Conservation (phyloP, 1,139 yeast genomes). For the Candida sojae region DNA sequence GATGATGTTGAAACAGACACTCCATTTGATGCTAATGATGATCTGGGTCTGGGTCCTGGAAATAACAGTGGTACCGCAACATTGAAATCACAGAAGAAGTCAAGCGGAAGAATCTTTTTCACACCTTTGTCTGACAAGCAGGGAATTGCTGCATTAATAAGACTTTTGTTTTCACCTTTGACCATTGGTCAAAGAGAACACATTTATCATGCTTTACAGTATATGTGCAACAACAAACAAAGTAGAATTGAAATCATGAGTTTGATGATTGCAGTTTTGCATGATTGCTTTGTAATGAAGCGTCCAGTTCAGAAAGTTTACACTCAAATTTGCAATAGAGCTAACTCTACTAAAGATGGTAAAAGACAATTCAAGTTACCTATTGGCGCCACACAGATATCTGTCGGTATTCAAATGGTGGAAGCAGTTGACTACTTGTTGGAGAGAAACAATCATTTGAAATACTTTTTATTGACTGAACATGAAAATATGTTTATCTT, state of each 20-base stretch:
- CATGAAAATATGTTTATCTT: slow-evolving; percentile 65
- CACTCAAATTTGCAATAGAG: slow-evolving; percentile 48
- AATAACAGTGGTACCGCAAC: slow-evolving; percentile 2
- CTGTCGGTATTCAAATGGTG: slow-evolving; percentile 75
- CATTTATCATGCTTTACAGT: slow-evolving; percentile 66
- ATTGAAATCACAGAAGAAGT: slow-evolving; percentile 9
- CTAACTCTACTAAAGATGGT: slow-evolving; percentile 19
- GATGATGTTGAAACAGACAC: slow-evolving; percentile 29
- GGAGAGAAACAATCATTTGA: slow-evolving; percentile 66
- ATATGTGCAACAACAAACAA: slow-evolving; percentile 74
- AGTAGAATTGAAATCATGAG: slow-evolving; percentile 79
- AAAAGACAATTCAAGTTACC: slow-evolving; percentile 44
- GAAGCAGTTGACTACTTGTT: slow-evolving; percentile 75
- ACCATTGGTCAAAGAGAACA: slow-evolving; percentile 64
- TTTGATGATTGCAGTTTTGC: slow-evolving; percentile 64
- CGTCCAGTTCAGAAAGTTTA: slow-evolving; percentile 68
- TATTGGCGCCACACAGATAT: slow-evolving; percentile 62
- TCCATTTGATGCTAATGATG: slow-evolving; percentile 18
- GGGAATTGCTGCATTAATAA: slow-evolving; percentile 74
- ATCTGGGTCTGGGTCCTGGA: background rate
- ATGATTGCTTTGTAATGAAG: slow-evolving; percentile 70
- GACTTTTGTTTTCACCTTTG: slow-evolving; percentile 76
- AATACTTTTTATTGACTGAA: slow-evolving; percentile 78
- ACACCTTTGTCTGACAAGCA: slow-evolving; percentile 73
- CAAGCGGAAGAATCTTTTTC: slow-evolving; percentile 42